Evolutionary conservation across 2,329 filamentous ascomycete genomes (phyloP).

Genomic region (Simplicillium sp.): DNA sequence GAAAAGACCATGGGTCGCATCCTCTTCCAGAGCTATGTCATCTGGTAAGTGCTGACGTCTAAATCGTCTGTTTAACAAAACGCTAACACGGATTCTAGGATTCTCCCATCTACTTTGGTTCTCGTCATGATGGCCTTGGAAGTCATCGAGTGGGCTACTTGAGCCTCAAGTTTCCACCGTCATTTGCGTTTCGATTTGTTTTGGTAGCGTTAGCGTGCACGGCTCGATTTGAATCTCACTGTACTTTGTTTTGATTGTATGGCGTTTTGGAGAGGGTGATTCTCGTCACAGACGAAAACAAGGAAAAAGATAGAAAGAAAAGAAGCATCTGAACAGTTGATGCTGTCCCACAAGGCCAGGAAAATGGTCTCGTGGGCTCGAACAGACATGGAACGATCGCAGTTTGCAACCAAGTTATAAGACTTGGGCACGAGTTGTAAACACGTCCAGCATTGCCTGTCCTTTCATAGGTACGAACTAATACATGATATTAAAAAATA

Average conservation of each 20-base stretch:
- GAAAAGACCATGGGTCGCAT: conserved; percentile 90
- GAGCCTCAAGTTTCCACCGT: conserved; percentile 8
- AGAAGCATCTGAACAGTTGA: too few relatives aligned
- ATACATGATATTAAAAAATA: too few relatives aligned
- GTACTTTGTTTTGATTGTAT: background rate
- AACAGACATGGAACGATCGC: too few relatives aligned
- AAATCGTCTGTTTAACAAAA: background rate
- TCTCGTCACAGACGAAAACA: too few relatives aligned
- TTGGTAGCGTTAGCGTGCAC: background rate
- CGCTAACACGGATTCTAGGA: conserved; percentile 44
- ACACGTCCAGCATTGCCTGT: too few relatives aligned
- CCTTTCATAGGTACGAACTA: conserved; percentile 9
- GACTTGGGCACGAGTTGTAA: too few relatives aligned
- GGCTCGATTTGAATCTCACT: background rate
- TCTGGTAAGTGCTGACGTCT: conserved; percentile 55
- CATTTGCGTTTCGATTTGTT: background rate
- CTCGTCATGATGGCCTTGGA: conserved; percentile 88
- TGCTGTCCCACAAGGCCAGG: too few relatives aligned
- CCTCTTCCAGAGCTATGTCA: conserved; percentile 79
- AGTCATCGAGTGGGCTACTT: conserved; percentile 75
- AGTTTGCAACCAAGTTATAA: too few relatives aligned
- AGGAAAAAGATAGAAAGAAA: too few relatives aligned
- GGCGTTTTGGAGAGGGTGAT: too few relatives aligned
- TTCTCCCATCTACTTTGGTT: conserved; percentile 83
- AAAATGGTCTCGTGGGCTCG: too few relatives aligned